Evolutionary conservation across 2,329 filamentous ascomycete species (phyloP).

Genomic region (Sclerotinia trifoliorum): DNA sequence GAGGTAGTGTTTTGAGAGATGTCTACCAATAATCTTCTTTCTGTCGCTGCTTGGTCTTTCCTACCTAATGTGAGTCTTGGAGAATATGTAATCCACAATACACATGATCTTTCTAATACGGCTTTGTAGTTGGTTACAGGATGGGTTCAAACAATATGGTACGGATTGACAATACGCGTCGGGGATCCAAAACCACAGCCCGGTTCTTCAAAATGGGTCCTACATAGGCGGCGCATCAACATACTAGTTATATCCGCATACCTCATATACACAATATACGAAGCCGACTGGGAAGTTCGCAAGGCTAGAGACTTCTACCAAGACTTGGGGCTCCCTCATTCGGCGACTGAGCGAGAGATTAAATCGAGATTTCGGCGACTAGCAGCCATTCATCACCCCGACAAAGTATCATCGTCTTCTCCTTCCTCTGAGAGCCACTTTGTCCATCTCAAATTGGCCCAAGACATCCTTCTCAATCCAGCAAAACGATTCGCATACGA

Average conservation of each 20-base stretch:
- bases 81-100: background rate
- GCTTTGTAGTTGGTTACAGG: conserved; percentile 67
- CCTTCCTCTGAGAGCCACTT: conserved; percentile 56
- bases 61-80: conserved; percentile 54
- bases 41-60: conserved; percentile 60
- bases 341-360: conserved; percentile 71
- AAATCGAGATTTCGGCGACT: conserved; percentile 67
- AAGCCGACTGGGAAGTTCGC: conserved; percentile 80
- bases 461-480: conserved; percentile 78
- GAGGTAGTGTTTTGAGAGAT: conserved; percentile 23
- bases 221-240: conserved; percentile 79
- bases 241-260: conserved; percentile 80
- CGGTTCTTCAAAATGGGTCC: conserved; percentile 64
- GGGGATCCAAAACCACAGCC: conserved; percentile 76
- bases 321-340: conserved; percentile 67
- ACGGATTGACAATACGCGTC: conserved; percentile 83
- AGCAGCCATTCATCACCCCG: conserved; percentile 23
- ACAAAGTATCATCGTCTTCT: conserved; percentile 50
- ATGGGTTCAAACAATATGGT: conserved; percentile 78
- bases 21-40: conserved; percentile 45
- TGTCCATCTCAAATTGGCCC: conserved; percentile 77
- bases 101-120: conserved; percentile 22
- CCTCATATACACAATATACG: conserved; percentile 88
- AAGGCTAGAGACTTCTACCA: conserved; percentile 74
- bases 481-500: conserved; percentile 84